These are phyloP conservation scores for Poa annua DNA, from an alignment of 176 grass and related monocot genomes.

Conservation along the genomic window DNA sequence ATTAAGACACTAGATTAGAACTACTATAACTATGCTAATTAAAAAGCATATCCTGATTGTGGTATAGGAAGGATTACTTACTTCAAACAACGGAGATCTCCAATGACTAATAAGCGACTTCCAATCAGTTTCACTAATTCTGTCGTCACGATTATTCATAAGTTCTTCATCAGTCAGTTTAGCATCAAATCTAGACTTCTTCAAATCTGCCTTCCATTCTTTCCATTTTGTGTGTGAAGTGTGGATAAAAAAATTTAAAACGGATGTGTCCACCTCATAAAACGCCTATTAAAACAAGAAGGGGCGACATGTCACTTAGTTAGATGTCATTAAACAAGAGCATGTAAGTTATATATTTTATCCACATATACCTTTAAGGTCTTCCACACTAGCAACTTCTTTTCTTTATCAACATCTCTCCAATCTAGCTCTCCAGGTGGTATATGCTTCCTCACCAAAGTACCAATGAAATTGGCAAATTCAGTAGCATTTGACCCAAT, in stretches of 20 bases:
- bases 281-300: background rate
- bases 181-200: background rate
- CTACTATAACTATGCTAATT: no score
- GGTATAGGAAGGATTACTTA: background rate
- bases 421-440: background rate
- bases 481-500: background rate
- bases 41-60: no score
- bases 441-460: constrained; percentile 8
- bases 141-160: background rate
- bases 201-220: background rate
- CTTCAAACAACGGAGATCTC: background rate
- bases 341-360: background rate
- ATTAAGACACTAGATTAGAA: no score
- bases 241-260: background rate
- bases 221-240: background rate
- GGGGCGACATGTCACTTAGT: background rate
- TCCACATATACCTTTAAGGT: background rate
- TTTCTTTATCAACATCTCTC: background rate
- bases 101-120: background rate
- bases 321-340: background rate
- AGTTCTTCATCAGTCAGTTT: background rate
- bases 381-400: background rate
- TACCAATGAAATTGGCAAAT: constrained; percentile 7
- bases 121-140: background rate
- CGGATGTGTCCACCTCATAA: background rate